These are phyloP conservation scores for Nicotiana rustica DNA, from an alignment of 305 asterid species.

Conservation along the genomic window DNA sequence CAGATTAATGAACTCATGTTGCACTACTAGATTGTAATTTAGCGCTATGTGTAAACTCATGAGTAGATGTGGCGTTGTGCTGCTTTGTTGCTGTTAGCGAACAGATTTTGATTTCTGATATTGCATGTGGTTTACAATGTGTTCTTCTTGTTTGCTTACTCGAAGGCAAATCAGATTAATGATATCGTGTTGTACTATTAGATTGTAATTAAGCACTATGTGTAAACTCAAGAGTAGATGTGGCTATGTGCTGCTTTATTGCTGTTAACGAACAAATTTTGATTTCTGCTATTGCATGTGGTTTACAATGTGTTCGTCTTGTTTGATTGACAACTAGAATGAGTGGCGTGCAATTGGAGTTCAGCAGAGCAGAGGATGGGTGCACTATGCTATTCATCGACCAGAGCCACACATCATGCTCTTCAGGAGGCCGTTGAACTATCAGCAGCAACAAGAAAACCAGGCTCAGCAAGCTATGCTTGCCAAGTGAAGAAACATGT, in stretches of 20 bases:
- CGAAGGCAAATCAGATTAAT: too few relatives aligned
- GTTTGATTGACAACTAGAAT: slow-evolving; percentile 47
- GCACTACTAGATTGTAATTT: too few relatives aligned
- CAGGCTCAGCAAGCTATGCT: slow-evolving; percentile 60
- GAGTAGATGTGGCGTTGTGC: too few relatives aligned
- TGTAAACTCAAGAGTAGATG: background rate
- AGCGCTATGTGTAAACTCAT: too few relatives aligned
- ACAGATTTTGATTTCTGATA: too few relatives aligned
- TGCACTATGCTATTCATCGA: slow-evolving; percentile 90
- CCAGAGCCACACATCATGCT: slow-evolving; percentile 99
- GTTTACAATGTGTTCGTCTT: background rate
- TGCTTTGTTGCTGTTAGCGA: too few relatives aligned
- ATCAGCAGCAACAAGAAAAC: slow-evolving; percentile 84
- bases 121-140: too few relatives aligned
- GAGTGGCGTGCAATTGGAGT: slow-evolving; percentile 97
- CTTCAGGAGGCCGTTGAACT: slow-evolving; percentile 91
- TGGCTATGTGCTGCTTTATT: background rate
- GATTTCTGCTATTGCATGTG: background rate
- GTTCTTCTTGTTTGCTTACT: too few relatives aligned
- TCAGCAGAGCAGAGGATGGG: slow-evolving; percentile 98
- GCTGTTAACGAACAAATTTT: background rate
- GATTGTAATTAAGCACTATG: background rate
- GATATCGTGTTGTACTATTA: too few relatives aligned
- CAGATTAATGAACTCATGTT: too few relatives aligned
- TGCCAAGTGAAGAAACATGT: slow-evolving; percentile 57